Conservation (phyloP, 371 early-diverging fungal genomes). For the Rhizopus arrhizus region DNA sequence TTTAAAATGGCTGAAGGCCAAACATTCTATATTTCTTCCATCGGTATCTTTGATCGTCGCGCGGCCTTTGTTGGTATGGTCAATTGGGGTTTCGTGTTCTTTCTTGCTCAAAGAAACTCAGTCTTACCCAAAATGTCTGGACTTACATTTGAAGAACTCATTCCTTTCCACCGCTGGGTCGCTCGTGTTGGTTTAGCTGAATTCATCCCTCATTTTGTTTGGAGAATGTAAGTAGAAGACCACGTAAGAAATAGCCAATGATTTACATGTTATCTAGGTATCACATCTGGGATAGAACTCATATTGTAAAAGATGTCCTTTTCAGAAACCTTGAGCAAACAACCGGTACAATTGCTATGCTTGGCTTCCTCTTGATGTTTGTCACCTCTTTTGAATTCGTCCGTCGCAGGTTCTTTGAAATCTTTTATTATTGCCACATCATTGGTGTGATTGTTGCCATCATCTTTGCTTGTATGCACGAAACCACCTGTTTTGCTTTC, state of each 20-base stretch:
- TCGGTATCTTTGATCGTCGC: slow-evolving; percentile 46
- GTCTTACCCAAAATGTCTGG: slow-evolving; percentile 47
- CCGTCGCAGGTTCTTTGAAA: slow-evolving; percentile 46
- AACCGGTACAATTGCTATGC: slow-evolving; percentile 45
- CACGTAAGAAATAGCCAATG: neutral
- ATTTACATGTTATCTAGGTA: neutral
- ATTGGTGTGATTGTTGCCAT: slow-evolving; percentile 41
- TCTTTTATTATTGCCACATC: slow-evolving; percentile 49
- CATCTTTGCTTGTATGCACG: slow-evolving; percentile 43
- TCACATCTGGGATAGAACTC: slow-evolving; percentile 5
- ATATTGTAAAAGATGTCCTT: slow-evolving; percentile 28
- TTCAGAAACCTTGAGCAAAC: slow-evolving; percentile 40
- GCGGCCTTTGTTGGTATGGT: slow-evolving; percentile 49
- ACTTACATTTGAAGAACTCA: slow-evolving; percentile 43
- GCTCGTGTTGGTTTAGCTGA: slow-evolving; percentile 49
- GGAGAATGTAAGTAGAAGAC: slow-evolving; percentile 40
- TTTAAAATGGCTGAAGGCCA: slow-evolving; percentile 16
- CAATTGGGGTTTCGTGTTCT: slow-evolving; percentile 52
- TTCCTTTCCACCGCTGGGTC: slow-evolving; percentile 53
- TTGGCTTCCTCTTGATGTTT: slow-evolving; percentile 46
- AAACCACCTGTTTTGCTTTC: slow-evolving; percentile 40
- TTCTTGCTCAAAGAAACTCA: slow-evolving; percentile 48
- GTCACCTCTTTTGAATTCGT: slow-evolving; percentile 44
- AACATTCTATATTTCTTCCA: slow-evolving; percentile 19
- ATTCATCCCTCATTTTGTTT: slow-evolving; percentile 47